phyloP scores from a whole-genome alignment of 768 basidiomycete species.

The Rhodocollybia butyracea region DNA sequence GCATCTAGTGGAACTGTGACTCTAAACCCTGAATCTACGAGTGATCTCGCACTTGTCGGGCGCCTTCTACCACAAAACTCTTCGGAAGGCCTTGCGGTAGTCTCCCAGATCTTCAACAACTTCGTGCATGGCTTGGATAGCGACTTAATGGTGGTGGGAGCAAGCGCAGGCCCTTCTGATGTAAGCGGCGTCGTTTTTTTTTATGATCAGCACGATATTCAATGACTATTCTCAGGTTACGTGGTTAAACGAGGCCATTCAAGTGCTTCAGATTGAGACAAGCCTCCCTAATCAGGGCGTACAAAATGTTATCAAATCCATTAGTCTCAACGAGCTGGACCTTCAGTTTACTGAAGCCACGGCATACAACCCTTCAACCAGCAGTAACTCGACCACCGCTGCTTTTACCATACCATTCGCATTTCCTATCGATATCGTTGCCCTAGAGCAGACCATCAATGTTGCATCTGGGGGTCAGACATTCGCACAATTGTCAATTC shows the following conservation, averaged over 20 bases:
- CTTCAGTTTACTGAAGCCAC: constrained; percentile 56
- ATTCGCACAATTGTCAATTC: constrained; percentile 61
- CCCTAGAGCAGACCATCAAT: constrained; percentile 57
- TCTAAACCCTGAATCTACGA: constrained; percentile 50
- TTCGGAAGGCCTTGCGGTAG: constrained; percentile 46
- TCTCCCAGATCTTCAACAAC: constrained; percentile 67
- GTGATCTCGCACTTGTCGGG: constrained; percentile 53
- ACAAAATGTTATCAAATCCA: constrained; percentile 61
- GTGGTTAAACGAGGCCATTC: constrained; percentile 73
- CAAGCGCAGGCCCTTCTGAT: constrained; percentile 52
- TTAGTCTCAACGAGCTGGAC: constrained; percentile 55
- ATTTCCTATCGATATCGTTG: constrained; percentile 66
- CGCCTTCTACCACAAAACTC: constrained; percentile 62
- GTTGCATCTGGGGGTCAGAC: constrained; percentile 47
- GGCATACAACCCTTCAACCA: constrained; percentile 54
- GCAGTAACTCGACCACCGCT: constrained; percentile 58
- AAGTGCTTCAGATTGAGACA: constrained; percentile 54
- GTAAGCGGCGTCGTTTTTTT: constrained; percentile 28
- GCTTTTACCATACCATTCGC: constrained; percentile 66
- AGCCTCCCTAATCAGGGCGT: constrained; percentile 57
- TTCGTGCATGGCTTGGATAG: constrained; percentile 69
- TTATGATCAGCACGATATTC: constrained; percentile 1
- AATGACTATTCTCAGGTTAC: constrained; percentile 41
- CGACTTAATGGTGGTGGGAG: constrained; percentile 54
- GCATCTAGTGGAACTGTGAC: constrained; percentile 45